These are phyloP conservation scores for Lactifluus piperatus DNA, from an alignment of 768 basidiomycete genomes.

Conservation along the genomic window DNA sequence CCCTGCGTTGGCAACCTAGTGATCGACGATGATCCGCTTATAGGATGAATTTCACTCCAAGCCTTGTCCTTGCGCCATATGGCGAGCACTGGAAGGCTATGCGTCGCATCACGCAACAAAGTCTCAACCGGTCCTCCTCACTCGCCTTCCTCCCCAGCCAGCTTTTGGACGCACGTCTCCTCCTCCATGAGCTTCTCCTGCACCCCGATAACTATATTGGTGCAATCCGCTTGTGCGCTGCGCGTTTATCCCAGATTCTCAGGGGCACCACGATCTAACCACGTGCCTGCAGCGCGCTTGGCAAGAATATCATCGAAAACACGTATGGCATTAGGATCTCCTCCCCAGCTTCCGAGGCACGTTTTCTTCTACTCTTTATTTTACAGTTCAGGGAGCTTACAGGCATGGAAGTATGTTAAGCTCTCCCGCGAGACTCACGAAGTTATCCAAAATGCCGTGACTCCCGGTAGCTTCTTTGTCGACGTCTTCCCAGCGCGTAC, in stretches of 20 bases:
- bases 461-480: slow-evolving; percentile 19
- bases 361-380: neutral
- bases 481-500: slow-evolving; percentile 16
- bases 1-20: neutral
- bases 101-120: slow-evolving; percentile 19
- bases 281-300: slow-evolving; percentile 14
- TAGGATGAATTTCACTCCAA: slow-evolving; percentile 19
- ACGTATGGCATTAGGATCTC: slow-evolving; percentile 18
- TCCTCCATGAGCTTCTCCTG: slow-evolving; percentile 13
- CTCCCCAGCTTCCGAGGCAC: slow-evolving; percentile 14
- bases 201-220: slow-evolving; percentile 12
- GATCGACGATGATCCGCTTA: neutral
- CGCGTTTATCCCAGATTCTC: neutral
- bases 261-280: slow-evolving; percentile 7
- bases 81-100: slow-evolving; percentile 19
- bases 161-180: slow-evolving; percentile 14
- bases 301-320: slow-evolving; percentile 19
- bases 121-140: slow-evolving; percentile 17
- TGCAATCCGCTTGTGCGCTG: slow-evolving; percentile 15
- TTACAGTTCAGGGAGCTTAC: neutral
- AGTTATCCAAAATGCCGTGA: slow-evolving; percentile 19
- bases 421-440: slow-evolving; percentile 18
- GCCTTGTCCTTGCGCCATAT: slow-evolving; percentile 18
- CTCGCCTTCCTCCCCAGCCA: slow-evolving; percentile 12
- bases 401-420: slow-evolving; percentile 8